phyloP scores from a whole-genome alignment of 164 flowering plant genomes.

The Vitis riparia region DNA sequence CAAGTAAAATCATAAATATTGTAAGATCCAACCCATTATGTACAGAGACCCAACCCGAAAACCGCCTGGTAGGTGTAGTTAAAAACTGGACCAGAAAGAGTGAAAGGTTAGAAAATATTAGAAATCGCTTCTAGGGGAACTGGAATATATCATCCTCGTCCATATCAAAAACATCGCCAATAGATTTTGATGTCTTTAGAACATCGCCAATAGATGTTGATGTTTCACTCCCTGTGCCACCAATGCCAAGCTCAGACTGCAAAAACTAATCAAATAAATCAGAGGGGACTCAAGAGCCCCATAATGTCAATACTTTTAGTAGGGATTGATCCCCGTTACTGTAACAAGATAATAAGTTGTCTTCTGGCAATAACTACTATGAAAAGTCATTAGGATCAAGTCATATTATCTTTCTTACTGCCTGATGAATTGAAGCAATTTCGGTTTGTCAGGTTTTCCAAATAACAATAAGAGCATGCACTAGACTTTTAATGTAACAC shows the following conservation, averaged over 20 bases:
- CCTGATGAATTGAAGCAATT: too few species aligned
- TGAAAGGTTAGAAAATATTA: background rate
- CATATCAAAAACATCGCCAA: constrained; percentile 21
- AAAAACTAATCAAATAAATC: background rate
- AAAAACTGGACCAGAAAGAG: background rate
- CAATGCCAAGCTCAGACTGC: constrained; percentile 55
- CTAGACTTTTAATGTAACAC: too few species aligned
- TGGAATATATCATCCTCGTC: constrained; percentile 26
- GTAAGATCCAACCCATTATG: constrained; percentile 2
- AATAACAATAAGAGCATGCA: too few species aligned
- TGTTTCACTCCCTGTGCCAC: constrained; percentile 18
- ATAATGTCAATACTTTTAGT: too few species aligned
- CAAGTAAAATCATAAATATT: background rate
- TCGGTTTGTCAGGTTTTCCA: too few species aligned
- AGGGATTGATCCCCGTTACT: too few species aligned
- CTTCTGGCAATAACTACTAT: too few species aligned
- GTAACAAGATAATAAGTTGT: too few species aligned
- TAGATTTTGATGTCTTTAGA: constrained; percentile 11
- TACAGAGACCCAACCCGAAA: constrained; percentile 5
- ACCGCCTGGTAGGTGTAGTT: background rate
- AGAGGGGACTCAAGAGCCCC: background rate
- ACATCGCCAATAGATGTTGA: constrained; percentile 19
- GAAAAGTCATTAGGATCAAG: too few species aligned
- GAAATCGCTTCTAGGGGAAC: constrained; percentile 18
- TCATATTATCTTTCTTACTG: too few species aligned